A percentile compares a stretch with the other conserved stretches of the same genome.
These are phyloP conservation scores for Euphorbia peplus DNA, from an alignment of 345 rosid genomes.

Conservation along the genomic window DNA sequence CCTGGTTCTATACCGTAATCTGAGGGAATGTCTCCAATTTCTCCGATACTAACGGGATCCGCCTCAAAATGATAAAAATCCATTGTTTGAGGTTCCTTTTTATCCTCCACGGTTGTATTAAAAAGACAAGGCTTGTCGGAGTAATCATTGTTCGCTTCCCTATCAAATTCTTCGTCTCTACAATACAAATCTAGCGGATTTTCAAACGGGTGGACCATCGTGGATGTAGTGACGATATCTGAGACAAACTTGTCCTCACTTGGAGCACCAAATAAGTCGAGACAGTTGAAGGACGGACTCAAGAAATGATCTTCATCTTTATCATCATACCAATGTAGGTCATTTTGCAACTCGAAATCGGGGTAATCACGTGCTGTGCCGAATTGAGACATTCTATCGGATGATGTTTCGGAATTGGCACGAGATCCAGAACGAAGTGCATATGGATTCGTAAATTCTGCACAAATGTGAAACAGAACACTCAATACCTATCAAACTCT, in stretches of 20 bases:
- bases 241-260: conserved; percentile 90
- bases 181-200: conserved; percentile 30
- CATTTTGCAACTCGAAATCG: conserved; percentile 62
- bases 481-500: background rate
- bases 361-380: conserved; percentile 81
- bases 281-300: conserved; percentile 59
- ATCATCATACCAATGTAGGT: conserved; percentile 51
- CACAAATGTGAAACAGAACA: conserved; percentile 16
- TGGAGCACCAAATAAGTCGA: conserved; percentile 56
- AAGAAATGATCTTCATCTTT: conserved; percentile 63
- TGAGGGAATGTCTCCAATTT: conserved; percentile 16
- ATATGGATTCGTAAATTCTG: conserved; percentile 87
- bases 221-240: conserved; percentile 44
- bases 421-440: conserved; percentile 61
- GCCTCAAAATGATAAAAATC: conserved; percentile 29
- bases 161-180: conserved; percentile 40
- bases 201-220: conserved; percentile 40
- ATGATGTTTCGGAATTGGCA: conserved; percentile 57
- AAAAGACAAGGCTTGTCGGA: conserved; percentile 53
- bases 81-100: conserved; percentile 18
- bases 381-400: conserved; percentile 70
- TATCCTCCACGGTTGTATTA: conserved; percentile 21
- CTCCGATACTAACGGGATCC: conserved; percentile 17
- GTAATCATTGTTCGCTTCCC: conserved; percentile 39
- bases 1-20: conserved; percentile 18